Conservation (phyloP, 2,329 filamentous ascomycete genomes). For the Biscogniauxia marginata region DNA sequence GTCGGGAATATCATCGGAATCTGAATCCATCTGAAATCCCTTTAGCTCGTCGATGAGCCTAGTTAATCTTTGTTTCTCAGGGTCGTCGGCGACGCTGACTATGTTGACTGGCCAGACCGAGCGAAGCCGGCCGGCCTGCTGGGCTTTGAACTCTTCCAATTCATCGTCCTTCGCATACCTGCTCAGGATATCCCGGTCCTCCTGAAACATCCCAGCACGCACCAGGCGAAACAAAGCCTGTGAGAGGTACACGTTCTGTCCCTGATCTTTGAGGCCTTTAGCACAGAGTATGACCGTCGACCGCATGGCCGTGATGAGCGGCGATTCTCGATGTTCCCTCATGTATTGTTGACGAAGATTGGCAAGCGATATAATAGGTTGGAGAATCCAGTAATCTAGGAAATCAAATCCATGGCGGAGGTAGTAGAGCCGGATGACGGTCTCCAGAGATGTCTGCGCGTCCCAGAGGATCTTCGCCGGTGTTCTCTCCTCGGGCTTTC, state of each 20-base stretch:
- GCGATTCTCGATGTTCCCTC: constrained; percentile 1
- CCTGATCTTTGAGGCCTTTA: constrained; percentile 34
- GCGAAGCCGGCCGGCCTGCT: neutral
- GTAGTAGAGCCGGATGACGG: constrained; percentile 34
- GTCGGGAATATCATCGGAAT: neutral
- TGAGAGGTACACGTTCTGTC: constrained; percentile 27
- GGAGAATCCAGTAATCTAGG: constrained; percentile 28
- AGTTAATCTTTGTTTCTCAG: neutral
- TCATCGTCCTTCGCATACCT: neutral
- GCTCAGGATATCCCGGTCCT: neutral
- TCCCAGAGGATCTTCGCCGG: constrained; percentile 22
- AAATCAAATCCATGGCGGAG: constrained; percentile 35
- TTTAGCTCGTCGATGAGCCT: neutral
- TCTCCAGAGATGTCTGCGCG: constrained; percentile 27
- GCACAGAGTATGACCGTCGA: constrained; percentile 35
- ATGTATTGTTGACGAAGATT: constrained; percentile 30
- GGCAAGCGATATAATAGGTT: constrained; percentile 33
- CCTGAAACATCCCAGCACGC: constrained; percentile 31
- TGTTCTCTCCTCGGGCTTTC: constrained; percentile 1
- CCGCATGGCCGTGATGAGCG: constrained; percentile 26
- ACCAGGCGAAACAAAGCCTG: constrained; percentile 33
- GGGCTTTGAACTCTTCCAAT: neutral
- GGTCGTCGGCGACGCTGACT: neutral
- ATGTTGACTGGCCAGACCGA: neutral
- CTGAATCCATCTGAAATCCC: neutral